Conservation (phyloP, 306 rosid species). For the Trifolium repens region DNA sequence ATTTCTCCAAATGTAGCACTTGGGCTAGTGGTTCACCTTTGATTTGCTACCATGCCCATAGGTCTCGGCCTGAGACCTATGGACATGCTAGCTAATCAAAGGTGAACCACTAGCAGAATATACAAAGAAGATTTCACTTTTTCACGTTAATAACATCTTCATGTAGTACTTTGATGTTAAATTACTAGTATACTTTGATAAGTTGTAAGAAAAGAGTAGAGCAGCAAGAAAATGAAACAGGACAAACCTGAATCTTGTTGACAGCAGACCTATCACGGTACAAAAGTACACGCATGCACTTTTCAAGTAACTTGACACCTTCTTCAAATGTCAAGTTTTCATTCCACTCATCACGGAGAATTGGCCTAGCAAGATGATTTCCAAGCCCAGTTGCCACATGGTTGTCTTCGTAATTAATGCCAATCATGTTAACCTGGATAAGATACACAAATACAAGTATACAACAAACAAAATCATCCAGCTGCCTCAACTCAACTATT, state of each 20-base stretch:
- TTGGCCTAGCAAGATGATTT: conserved; percentile 96
- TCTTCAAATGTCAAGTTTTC: conserved; percentile 88
- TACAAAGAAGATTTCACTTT: conserved; percentile 1
- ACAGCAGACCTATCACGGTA: conserved; percentile 90
- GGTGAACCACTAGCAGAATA: not conserved
- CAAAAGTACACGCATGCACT: conserved; percentile 95
- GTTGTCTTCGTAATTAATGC: conserved; percentile 80
- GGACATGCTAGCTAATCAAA: conserved; percentile 19
- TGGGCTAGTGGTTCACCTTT: no score
- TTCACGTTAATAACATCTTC: not conserved
- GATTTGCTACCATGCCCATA: no score
- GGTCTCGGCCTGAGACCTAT: not conserved
- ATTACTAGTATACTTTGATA: not conserved
- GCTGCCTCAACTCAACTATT: conserved; percentile 19
- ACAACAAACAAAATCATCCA: conserved; percentile 29
- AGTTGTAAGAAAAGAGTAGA: not conserved
- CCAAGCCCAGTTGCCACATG: conserved; percentile 97
- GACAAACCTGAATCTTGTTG: conserved; percentile 66
- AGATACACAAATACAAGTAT: conserved; percentile 6
- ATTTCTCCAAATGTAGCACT: not conserved
- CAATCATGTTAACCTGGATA: conserved; percentile 91
- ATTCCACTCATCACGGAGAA: conserved; percentile 98
- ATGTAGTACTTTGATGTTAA: conserved; percentile 5
- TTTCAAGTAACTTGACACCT: conserved; percentile 87
- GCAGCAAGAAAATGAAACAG: conserved; percentile 31